These are phyloP conservation scores for Fraxinus sp. DNA, from an alignment of 305 asterid species.

Conservation along the genomic window DNA sequence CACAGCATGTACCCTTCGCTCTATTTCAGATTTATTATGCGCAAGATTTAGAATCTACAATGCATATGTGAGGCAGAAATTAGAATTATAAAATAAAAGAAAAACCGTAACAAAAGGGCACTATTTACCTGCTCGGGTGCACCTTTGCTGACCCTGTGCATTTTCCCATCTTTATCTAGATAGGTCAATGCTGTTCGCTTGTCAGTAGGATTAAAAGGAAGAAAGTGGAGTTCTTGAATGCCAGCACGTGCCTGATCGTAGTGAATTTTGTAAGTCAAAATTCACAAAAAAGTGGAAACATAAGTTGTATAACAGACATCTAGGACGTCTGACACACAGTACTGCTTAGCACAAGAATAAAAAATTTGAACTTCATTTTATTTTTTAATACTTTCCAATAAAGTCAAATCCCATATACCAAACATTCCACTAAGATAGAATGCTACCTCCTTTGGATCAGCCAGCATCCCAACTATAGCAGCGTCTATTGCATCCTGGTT, in stretches of 20 bases:
- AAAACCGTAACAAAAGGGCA: not conserved
- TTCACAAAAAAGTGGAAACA: constrained; percentile 13
- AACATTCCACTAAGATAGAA: not conserved
- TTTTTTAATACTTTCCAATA: not conserved
- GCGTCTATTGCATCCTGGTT: constrained; percentile 96
- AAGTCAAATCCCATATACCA: not conserved
- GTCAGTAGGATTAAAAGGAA: constrained; percentile 82
- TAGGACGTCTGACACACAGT: not conserved
- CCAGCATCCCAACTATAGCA: constrained; percentile 95
- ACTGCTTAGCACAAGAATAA: not conserved
- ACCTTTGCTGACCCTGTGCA: constrained; percentile 88
- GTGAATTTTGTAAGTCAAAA: constrained; percentile 18
- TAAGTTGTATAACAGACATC: not conserved
- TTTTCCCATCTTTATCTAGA: constrained; percentile 60
- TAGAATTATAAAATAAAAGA: constrained; percentile 20
- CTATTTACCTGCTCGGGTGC: constrained; percentile 77
- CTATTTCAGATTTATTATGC: constrained; percentile 66
- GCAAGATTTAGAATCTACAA: constrained; percentile 64
- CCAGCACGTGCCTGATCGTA: constrained; percentile 82
- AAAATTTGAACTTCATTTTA: not conserved
- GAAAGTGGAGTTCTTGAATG: constrained; percentile 70
- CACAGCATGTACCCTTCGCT: constrained; percentile 68
- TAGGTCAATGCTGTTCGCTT: constrained; percentile 81
- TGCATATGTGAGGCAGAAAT: constrained; percentile 20
- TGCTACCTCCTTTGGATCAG: constrained; percentile 95